phyloP scores from a whole-genome alignment of 805 yeast genomes.

The Schwanniomyces yamadae region DNA sequence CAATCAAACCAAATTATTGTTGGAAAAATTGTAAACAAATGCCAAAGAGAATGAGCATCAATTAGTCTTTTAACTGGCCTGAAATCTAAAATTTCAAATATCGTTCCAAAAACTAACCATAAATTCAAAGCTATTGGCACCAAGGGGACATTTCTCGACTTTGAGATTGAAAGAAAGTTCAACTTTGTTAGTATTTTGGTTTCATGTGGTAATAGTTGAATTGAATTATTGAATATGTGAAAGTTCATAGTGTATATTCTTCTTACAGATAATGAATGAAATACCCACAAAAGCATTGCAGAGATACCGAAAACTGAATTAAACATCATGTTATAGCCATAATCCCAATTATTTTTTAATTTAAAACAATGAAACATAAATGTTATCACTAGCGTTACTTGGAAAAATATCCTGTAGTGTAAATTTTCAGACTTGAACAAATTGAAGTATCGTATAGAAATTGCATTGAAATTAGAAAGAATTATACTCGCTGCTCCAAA shows the following conservation, averaged over 20 bases:
- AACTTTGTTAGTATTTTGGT: slow-evolving; percentile 33
- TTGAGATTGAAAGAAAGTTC: slow-evolving; percentile 24
- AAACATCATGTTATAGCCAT: slow-evolving; percentile 33
- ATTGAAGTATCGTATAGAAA: slow-evolving; percentile 30
- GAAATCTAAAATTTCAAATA: slow-evolving; percentile 37
- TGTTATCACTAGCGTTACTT: slow-evolving; percentile 15
- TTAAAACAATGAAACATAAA: slow-evolving; percentile 28
- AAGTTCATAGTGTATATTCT: slow-evolving; percentile 12
- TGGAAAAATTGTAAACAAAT: slow-evolving; percentile 81
- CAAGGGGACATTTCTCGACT: slow-evolving; percentile 29
- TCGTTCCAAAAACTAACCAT: slow-evolving; percentile 31
- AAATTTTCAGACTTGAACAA: slow-evolving; percentile 16
- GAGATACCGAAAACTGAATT: slow-evolving; percentile 31
- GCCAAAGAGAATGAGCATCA: slow-evolving; percentile 97
- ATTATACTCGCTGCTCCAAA: slow-evolving; percentile 41
- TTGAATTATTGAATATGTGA: slow-evolving; percentile 32
- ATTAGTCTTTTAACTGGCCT: slow-evolving; percentile 27
- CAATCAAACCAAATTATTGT: slow-evolving; percentile 70
- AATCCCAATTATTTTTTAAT: slow-evolving; percentile 36
- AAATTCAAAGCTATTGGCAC: slow-evolving; percentile 34
- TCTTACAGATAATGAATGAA: slow-evolving; percentile 26
- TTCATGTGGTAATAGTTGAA: slow-evolving; percentile 39
- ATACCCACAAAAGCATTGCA: slow-evolving; percentile 32
- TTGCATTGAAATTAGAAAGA: slow-evolving; percentile 34
- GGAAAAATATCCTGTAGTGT: slow-evolving; percentile 14